Evolutionary conservation across 495 filamentous ascomycete genomes (phyloP), one percentile per base, ranked within the genome.

Genomic region (Penicillium pulvis): DNA sequence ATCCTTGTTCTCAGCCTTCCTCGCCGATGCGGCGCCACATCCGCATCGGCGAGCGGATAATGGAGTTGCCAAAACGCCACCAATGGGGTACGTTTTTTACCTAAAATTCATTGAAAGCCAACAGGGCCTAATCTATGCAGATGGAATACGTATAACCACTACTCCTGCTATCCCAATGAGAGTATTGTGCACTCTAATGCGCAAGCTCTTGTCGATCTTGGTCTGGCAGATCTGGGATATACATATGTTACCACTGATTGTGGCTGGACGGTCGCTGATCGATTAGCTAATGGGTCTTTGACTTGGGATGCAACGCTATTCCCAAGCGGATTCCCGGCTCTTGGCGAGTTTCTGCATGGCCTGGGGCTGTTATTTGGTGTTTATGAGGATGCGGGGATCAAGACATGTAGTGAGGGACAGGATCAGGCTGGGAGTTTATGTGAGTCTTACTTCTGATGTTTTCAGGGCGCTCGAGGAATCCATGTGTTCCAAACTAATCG

Each of bases 91-190:
- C 17, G n/a, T n/a, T n/a, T n/a, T n/a, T n/a, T n/a, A n/a, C n/a
- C n/a, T n/a, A n/a, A n/a, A n/a, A n/a, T n/a, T n/a, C n/a, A n/a
- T n/a, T n/a, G n/a, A n/a, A n/a, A n/a, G n/a, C n/a, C n/a, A n/a
- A n/a, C n/a, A n/a, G n/a, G n/a, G n/a, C n/a, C 33, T 36, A 36
- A 36, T 36, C 10, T 14, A 36, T 33, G 39, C 46, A 75, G 81
- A 36, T 85, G 83, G 83, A 85, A 82, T 54, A 77, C 77, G 2
- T 84, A 84, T 48, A 85, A 84, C 56, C 68, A 79, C 50, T 84
- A 84, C 65, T 69, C 63, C 26, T 85, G 83, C 62, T 63, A 61
- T 16, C 79, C 77, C 0, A 81, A 70, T 45, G 79, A 83, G 52
- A 55, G 62, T 0, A 79, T 80, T 23, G 77, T 84, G 19, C 70